Evolutionary conservation across 2,329 filamentous ascomycete species (phyloP), one percentile per base, ranked within the genome.

Genomic region (Sarocladium strictum): DNA sequence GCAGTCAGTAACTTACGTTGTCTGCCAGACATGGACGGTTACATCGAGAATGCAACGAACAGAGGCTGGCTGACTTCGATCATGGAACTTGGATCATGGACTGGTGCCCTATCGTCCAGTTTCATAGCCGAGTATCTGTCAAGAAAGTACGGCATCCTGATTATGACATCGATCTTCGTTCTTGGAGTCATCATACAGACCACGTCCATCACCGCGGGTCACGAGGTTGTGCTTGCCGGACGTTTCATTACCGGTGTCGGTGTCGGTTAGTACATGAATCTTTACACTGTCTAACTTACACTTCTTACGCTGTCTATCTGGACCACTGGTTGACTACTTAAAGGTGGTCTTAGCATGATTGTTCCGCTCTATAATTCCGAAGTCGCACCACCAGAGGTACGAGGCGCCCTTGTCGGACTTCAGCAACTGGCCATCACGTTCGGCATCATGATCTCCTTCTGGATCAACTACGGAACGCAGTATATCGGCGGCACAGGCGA

Each of bases 31-130:
- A 83, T 82, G 79, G 79, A 76, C 50, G 73, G 75, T 57, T 62
- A 68, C 32, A 70, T 64, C 14, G 70, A 71, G 17, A 68, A 77
- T 57, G 72, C 76, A 61, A 77, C 76, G 3, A 76, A 78, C 58
- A 83, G 82, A 61, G 80, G 79, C n/a, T 83, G 79, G 80, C 64
- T 84, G 3, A 83, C 79, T 1, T 76, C 86, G 2, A 89, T 90
- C 59, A 79, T 91, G 27, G 86, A 90, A 64, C 78, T 91, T 2
- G 87, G 87, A 53, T 87, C 87, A 41, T 91, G 87, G 87, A 64
- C 89, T n/a, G 88, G 88, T 35, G 81, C 85, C 0, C 68, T 91
- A 2, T 74, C 86, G 37, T 87, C 82, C 2, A 85, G 86, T 1
- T 86, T 86, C 62, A 67, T 90, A n/a, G 86, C 87, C 17, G 87